These are phyloP conservation scores for Colletotrichum gigasporum DNA, from an alignment of 2,329 filamentous ascomycete genomes.

Conservation along the genomic window DNA sequence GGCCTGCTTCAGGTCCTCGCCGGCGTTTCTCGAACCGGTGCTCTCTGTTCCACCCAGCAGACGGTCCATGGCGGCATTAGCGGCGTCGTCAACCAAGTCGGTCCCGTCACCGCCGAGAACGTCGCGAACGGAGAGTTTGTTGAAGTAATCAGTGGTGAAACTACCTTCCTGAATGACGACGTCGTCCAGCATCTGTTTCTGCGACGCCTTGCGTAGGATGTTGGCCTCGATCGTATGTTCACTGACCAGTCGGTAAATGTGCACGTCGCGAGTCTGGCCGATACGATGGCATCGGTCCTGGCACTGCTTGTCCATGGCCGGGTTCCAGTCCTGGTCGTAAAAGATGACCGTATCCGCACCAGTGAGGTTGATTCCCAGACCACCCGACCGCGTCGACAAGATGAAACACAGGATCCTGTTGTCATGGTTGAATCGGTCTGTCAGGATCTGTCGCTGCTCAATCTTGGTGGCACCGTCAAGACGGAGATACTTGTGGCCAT, in stretches of 20 bases:
- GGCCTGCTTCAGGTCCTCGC: slow-evolving; percentile 83
- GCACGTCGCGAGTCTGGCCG: slow-evolving; percentile 95
- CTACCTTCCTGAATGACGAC: slow-evolving; percentile 98
- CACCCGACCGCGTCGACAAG: slow-evolving; percentile 91
- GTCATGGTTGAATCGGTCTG: slow-evolving; percentile 97
- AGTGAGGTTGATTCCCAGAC: slow-evolving; percentile 94
- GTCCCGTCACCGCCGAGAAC: slow-evolving; percentile 68
- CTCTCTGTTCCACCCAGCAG: slow-evolving; percentile 76
- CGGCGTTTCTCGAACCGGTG: slow-evolving; percentile 69
- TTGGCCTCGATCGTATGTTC: slow-evolving; percentile 98
- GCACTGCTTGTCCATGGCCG: slow-evolving; percentile 99
- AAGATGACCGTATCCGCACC: slow-evolving; percentile 98
- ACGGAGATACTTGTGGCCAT: slow-evolving; percentile 95
- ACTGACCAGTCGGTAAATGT: slow-evolving; percentile 94
- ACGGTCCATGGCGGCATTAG: slow-evolving; percentile 84
- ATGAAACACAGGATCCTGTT: slow-evolving; percentile 94
- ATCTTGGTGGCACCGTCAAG: slow-evolving; percentile 97
- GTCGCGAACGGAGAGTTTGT: slow-evolving; percentile 78
- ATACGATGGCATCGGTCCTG: slow-evolving; percentile 98
- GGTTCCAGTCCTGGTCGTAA: slow-evolving; percentile 99
- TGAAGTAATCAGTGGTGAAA: slow-evolving; percentile 97
- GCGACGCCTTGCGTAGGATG: slow-evolving; percentile 93
- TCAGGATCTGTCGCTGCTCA: slow-evolving; percentile 93
- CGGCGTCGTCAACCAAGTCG: slow-evolving; percentile 71
- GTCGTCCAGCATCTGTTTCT: slow-evolving; percentile 97